Conservation (phyloP, 2,329 filamentous ascomycete species). For the Aaosphaeria pasadenensis region DNA sequence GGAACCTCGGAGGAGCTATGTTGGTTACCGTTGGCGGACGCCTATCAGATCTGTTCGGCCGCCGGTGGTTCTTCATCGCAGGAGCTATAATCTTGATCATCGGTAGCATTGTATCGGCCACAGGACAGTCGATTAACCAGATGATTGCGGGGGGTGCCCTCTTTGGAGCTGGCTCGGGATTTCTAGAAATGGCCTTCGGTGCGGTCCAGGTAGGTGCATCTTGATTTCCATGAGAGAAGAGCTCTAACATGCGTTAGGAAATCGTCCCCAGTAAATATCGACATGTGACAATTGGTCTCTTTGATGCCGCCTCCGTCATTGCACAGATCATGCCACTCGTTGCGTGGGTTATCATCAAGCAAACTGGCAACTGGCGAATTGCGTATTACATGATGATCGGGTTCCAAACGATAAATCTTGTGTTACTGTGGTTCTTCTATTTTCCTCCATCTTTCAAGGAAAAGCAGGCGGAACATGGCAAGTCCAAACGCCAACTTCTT, state of each 20-base stretch:
- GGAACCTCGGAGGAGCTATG: constrained; percentile 31
- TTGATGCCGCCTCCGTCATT: constrained; percentile 30
- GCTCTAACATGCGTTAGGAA: constrained; percentile 20
- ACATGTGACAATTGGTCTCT: constrained; percentile 37
- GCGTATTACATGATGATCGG: constrained; percentile 34
- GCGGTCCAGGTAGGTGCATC: constrained; percentile 20
- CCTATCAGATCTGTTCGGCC: constrained; percentile 41
- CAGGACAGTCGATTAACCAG: constrained; percentile 36
- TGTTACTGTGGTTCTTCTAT: constrained; percentile 29
- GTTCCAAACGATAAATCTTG: constrained; percentile 23
- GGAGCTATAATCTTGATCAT: constrained; percentile 34
- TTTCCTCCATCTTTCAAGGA: constrained; percentile 35
- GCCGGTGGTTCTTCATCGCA: constrained; percentile 29
- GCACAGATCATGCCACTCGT: constrained; percentile 33
- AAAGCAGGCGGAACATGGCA: constrained; percentile 29
- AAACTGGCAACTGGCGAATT: constrained; percentile 24
- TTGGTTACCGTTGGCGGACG: constrained; percentile 31
- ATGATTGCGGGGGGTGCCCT: constrained; percentile 43
- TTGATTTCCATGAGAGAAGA: background rate
- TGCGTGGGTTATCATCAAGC: constrained; percentile 28
- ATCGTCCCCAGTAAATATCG: constrained; percentile 39
- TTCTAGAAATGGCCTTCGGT: constrained; percentile 41
- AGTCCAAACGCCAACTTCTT: constrained; percentile 16
- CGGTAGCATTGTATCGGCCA: constrained; percentile 40
- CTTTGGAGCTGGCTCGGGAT: constrained; percentile 41